Evolutionary conservation across 257 asterid species (phyloP).

Genomic region (Perilla frutescens): DNA sequence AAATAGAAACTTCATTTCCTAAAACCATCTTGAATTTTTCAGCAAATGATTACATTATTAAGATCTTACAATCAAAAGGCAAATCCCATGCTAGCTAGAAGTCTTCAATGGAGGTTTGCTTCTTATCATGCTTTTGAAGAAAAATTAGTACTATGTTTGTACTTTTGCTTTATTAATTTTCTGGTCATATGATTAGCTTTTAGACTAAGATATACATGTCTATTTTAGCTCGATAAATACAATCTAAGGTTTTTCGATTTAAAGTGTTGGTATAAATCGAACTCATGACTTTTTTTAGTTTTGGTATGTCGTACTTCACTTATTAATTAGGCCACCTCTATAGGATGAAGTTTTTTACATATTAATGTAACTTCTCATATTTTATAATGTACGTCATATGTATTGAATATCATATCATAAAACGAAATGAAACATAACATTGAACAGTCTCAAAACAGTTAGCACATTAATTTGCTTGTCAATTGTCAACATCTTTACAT

Average conservation of each 20-base stretch:
- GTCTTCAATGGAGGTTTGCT: slow-evolving; percentile 40
- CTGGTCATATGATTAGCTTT: not conserved
- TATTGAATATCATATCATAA: too few species aligned
- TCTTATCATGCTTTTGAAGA: slow-evolving; percentile 34
- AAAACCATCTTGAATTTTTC: not conserved
- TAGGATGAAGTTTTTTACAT: too few species aligned
- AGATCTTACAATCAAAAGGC: not conserved
- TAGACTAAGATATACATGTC: not conserved
- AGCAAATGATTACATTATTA: slow-evolving; percentile 5
- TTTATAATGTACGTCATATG: too few species aligned
- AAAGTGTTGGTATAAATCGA: too few species aligned
- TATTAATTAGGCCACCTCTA: too few species aligned
- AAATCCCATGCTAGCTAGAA: slow-evolving; percentile 3
- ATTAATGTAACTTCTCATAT: too few species aligned
- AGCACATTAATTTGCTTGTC: not conserved
- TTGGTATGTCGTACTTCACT: too few species aligned
- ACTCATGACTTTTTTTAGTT: too few species aligned
- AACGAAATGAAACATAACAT: not conserved
- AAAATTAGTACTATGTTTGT: slow-evolving; percentile 19
- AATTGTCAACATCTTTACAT: not conserved
- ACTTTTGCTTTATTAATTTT: slow-evolving; percentile 14
- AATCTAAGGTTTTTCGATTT: too few species aligned
- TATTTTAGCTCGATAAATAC: too few species aligned
- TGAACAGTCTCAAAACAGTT: not conserved
- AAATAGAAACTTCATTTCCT: too few species aligned